Evolutionary conservation across 345 rosid genomes (phyloP).

Genomic region (Balakata baccata): DNA sequence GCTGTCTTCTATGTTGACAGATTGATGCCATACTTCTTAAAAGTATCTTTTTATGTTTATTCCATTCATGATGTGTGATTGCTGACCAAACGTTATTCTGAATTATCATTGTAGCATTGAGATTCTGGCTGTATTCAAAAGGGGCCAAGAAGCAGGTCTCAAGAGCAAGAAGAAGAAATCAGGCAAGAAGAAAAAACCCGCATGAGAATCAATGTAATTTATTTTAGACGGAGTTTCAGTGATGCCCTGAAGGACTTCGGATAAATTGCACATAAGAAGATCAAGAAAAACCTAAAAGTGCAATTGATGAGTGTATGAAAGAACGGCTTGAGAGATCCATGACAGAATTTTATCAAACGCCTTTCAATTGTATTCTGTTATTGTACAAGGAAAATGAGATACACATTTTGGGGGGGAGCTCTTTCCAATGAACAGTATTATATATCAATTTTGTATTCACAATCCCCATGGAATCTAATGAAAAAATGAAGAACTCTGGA

Average conservation of each 20-base stretch:
- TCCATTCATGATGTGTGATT: not conserved
- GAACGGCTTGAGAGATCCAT: not conserved
- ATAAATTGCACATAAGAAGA: constrained; percentile 9
- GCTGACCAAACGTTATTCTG: constrained; percentile 6
- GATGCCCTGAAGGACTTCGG: not conserved
- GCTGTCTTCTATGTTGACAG: not conserved
- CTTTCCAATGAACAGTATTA: constrained; percentile 15
- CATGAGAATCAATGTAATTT: not conserved
- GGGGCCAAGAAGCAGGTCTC: constrained; percentile 35
- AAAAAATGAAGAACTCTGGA: constrained; percentile 39
- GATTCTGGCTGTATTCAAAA: constrained; percentile 75
- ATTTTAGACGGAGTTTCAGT: not conserved
- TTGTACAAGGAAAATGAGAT: not conserved
- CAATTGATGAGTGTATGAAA: no score
- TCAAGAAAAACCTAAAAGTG: not conserved
- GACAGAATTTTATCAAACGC: not conserved
- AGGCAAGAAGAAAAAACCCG: constrained; percentile 41
- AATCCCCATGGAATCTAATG: constrained; percentile 8
- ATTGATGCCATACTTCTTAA: not conserved
- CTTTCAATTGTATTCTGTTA: not conserved
- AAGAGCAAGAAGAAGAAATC: constrained; percentile 66
- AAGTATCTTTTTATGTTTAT: not conserved
- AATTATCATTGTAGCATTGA: constrained; percentile 57
- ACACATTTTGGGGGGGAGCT: not conserved
- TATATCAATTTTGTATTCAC: constrained; percentile 5